These are phyloP conservation scores for Aureobasidium sp. DNA, from an alignment of 2,329 filamentous ascomycete genomes.

Conservation along the genomic window DNA sequence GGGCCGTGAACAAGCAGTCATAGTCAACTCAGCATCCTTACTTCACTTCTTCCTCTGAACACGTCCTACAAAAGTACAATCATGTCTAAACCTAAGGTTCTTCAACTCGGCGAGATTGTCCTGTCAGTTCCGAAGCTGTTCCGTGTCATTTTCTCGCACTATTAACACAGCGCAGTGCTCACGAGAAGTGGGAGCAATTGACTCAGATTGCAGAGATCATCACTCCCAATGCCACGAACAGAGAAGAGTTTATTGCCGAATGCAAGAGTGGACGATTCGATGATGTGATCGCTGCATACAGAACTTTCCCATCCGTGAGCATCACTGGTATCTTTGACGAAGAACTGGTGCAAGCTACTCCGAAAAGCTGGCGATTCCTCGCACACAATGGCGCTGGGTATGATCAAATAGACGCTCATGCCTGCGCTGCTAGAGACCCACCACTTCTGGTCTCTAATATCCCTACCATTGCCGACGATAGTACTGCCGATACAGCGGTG, in stretches of 20 bases:
- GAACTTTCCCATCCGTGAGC: constrained; percentile 59
- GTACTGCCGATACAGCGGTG: constrained; percentile 74
- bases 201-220: constrained; percentile 58
- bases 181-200: constrained; percentile 58
- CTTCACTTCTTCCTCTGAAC: neutral
- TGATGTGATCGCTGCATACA: constrained; percentile 58
- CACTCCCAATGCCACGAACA: constrained; percentile 52
- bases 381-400: constrained; percentile 62
- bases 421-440: constrained; percentile 56
- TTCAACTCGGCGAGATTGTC: constrained; percentile 57
- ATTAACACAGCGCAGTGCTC: constrained; percentile 45
- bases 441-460: constrained; percentile 69
- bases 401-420: constrained; percentile 69
- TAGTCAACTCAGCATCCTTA: neutral
- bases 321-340: constrained; percentile 65
- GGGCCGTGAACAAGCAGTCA: neutral
- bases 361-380: constrained; percentile 34
- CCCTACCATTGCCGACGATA: constrained; percentile 72
- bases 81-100: constrained; percentile 49
- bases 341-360: constrained; percentile 54
- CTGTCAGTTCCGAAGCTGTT: constrained; percentile 39
- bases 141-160: neutral
- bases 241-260: constrained; percentile 63
- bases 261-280: constrained; percentile 59
- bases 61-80: neutral